Evolutionary conservation across 108 stramenopile species (phyloP), one percentile per base, ranked within the genome.

Genomic region (Skeletonema marinoi): DNA sequence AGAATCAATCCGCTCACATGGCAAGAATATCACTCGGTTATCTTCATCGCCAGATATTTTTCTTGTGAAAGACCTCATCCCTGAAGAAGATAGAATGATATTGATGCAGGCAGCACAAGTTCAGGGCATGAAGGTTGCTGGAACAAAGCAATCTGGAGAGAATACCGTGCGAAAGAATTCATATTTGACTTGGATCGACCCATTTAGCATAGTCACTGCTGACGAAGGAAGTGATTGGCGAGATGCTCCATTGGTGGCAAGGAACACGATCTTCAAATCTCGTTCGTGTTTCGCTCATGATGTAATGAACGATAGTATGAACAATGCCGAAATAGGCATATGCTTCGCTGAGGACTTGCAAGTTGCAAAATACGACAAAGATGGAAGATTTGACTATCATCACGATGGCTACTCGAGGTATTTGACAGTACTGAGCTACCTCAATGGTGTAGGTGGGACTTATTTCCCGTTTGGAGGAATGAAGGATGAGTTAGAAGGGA

Each of bases 401-500:
- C 86, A 87, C 50, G 86, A 87, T 70, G 82, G 73, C 1, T 73
- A 51, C 36, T 60, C 64, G 35, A 70, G 86, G 38, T 79, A 71
- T 38, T 58, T 87, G 33, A 87, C 86, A 19, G 80, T 80, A n/a
- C 54, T 87, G 65, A 60, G 66, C n/a, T 87, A 80, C 46, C 59
- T 87, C 14, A 87, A 87, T 71, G 86, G 86, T n/a, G 80, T 87
- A 17, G 86, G 78, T 7, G 86, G 83, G 8, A 87, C 86, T 7
- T 87, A 77, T 54, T 84, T 87, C 61, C 86, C 86, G 7, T 84
- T 77, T 67, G 86, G 80, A 3, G 72, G 68, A 11, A 44, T 48
- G 32, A 46, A 21, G 19, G 51, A 74, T 32, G 35, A 17, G 13
- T 72, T 41, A 25, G 39, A 46, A 29, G 62, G 42, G 6, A 70